Percentiles rank a stretch among this genome's conserved stretches.
These are phyloP conservation scores for Inga leiocalycina DNA, from an alignment of 306 rosid genomes.

Conservation along the genomic window DNA sequence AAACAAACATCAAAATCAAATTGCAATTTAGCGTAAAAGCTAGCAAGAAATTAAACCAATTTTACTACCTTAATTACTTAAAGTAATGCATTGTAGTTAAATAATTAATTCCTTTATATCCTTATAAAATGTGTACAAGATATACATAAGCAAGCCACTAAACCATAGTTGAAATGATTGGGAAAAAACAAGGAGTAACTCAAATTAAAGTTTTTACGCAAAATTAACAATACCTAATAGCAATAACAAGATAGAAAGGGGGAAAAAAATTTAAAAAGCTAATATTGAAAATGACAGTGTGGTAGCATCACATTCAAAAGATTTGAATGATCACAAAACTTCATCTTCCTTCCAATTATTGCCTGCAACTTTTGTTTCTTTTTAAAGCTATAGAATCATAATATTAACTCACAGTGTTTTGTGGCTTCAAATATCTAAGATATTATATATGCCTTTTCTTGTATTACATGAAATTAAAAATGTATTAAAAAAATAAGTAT, in stretches of 20 bases:
- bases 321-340: conserved; percentile 1
- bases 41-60: too few relatives aligned
- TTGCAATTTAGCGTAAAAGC: too few relatives aligned
- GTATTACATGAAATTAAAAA: background rate
- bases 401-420: background rate
- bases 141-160: background rate
- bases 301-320: conserved; percentile 25
- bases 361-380: background rate
- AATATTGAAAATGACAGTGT: background rate
- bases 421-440: conserved; percentile 32
- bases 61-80: too few relatives aligned
- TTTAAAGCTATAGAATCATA: conserved; percentile 26
- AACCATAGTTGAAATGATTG: background rate
- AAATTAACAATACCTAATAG: background rate
- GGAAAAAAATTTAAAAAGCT: background rate
- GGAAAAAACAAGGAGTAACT: background rate
- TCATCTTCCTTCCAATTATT: conserved; percentile 2
- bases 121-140: background rate
- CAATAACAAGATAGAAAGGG: background rate
- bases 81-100: background rate
- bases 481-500: too few relatives aligned
- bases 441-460: background rate
- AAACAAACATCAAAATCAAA: too few relatives aligned
- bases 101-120: background rate
- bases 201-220: background rate